Evolutionary conservation across 1,284 basidiomycete genomes (phyloP).

Genomic region (Stygiomarasmius scandens): DNA sequence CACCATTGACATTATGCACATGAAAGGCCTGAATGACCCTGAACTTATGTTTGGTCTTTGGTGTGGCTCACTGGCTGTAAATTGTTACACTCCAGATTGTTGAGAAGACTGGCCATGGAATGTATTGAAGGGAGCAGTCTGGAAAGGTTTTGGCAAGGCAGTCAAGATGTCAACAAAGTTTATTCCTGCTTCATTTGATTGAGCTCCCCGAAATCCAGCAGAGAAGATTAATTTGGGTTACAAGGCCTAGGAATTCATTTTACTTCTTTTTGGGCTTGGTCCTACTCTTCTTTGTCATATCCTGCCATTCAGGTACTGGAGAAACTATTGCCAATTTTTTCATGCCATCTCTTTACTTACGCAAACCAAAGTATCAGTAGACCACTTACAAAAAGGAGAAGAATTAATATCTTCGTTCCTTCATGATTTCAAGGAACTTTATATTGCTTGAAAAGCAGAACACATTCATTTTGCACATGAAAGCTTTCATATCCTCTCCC

Average conservation of each 20-base stretch:
- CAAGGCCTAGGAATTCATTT: slow-evolving; percentile 39
- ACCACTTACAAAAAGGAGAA: slow-evolving; percentile 13
- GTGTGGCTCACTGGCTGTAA: slow-evolving; percentile 31
- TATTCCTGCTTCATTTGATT: slow-evolving; percentile 34
- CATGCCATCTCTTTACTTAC: slow-evolving; percentile 18
- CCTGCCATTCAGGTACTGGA: slow-evolving; percentile 28
- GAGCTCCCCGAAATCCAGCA: slow-evolving; percentile 37
- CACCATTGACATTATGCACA: slow-evolving; percentile 35
- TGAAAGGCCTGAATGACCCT: slow-evolving; percentile 29
- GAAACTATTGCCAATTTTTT: slow-evolving; percentile 23
- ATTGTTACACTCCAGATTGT: slow-evolving; percentile 29
- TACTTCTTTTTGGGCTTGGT: slow-evolving; percentile 37
- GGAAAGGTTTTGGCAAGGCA: slow-evolving; percentile 37
- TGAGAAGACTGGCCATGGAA: slow-evolving; percentile 37
- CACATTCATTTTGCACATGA: slow-evolving; percentile 27
- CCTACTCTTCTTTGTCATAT: slow-evolving; percentile 25
- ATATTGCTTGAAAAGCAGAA: slow-evolving; percentile 20
- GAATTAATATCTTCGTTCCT: slow-evolving; percentile 18
- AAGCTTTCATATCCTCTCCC: slow-evolving; percentile 24
- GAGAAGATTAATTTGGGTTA: slow-evolving; percentile 42
- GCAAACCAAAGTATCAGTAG: slow-evolving; percentile 21
- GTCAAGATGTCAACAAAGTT: slow-evolving; percentile 29
- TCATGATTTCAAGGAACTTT: slow-evolving; percentile 26
- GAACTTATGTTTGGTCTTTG: slow-evolving; percentile 34
- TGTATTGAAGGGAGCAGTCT: slow-evolving; percentile 28